A percentile compares a stretch with the other conserved stretches of the same genome.
These are phyloP conservation scores for Hansenula sp. DNA, from an alignment of 1,139 yeast genomes.

Conservation along the genomic window DNA sequence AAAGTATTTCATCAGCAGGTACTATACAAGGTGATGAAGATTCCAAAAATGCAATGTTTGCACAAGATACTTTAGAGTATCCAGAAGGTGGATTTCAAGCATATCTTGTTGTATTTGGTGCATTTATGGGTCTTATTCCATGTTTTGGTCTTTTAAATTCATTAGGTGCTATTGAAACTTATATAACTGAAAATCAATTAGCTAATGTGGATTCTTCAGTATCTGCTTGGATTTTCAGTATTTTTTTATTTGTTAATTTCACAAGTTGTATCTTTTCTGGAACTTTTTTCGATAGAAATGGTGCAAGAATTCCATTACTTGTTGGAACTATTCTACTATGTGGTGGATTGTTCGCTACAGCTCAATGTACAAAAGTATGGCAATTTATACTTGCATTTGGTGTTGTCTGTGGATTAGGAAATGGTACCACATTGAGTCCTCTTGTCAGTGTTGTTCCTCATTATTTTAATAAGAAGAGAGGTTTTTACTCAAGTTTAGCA, in stretches of 20 bases:
- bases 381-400: constrained; percentile 57
- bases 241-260: constrained; percentile 49
- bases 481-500: constrained; percentile 54
- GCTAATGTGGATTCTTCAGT: constrained; percentile 37
- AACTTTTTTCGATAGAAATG: constrained; percentile 52
- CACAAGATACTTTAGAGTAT: constrained; percentile 4
- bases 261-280: constrained; percentile 54
- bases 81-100: constrained; percentile 62
- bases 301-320: constrained; percentile 40
- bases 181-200: constrained; percentile 44
- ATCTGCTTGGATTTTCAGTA: constrained; percentile 64
- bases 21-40: neutral
- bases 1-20: neutral
- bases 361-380: constrained; percentile 42
- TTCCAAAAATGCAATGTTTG: constrained; percentile 1
- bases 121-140: constrained; percentile 54
- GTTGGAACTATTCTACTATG: constrained; percentile 28
- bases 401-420: constrained; percentile 48
- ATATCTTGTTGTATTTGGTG: constrained; percentile 54
- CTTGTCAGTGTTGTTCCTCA: constrained; percentile 50
- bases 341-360: constrained; percentile 49
- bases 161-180: constrained; percentile 63
- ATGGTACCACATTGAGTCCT: constrained; percentile 45
- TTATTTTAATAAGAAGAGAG: constrained; percentile 54
- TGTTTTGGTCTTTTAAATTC: constrained; percentile 62